These are phyloP conservation scores for Peronospora farinosa DNA, from an alignment of 352 stramenopile genomes.

Conservation along the genomic window DNA sequence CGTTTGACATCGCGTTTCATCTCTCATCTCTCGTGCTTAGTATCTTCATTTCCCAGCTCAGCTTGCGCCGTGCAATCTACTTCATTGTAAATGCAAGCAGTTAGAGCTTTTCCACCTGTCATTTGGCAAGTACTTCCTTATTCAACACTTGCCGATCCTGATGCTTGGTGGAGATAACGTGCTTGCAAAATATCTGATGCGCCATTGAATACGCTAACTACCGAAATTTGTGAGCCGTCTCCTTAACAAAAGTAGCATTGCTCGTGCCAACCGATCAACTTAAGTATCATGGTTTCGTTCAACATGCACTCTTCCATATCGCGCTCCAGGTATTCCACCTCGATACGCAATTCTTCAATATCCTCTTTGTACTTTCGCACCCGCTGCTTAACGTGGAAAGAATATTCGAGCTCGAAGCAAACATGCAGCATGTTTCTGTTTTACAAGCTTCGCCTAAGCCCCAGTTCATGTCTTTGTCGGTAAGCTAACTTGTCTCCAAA, in stretches of 20 bases:
- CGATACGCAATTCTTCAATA: slow-evolving; percentile 60
- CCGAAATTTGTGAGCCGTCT: slow-evolving; percentile 35
- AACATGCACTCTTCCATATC: slow-evolving; percentile 66
- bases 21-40: slow-evolving; percentile 7
- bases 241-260: slow-evolving; percentile 35
- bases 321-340: slow-evolving; percentile 75
- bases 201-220: slow-evolving; percentile 58
- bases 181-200: slow-evolving; percentile 47
- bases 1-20: slow-evolving; percentile 34
- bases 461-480: slow-evolving; percentile 62
- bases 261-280: slow-evolving; percentile 43
- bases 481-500: slow-evolving; percentile 57
- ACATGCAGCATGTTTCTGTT: slow-evolving; percentile 69
- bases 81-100: slow-evolving; percentile 56
- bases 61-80: slow-evolving; percentile 37
- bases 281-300: slow-evolving; percentile 56
- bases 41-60: slow-evolving; percentile 41
- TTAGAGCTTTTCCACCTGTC: slow-evolving; percentile 46
- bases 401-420: slow-evolving; percentile 74
- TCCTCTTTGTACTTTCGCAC: slow-evolving; percentile 66
- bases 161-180: slow-evolving; percentile 41
- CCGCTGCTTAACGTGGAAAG: slow-evolving; percentile 46
- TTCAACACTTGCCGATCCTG: slow-evolving; percentile 34
- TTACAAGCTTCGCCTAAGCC: slow-evolving; percentile 75
- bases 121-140: slow-evolving; percentile 33